Conservation (phyloP, 768 basidiomycete genomes). For the Hygrocybe coccinea region DNA sequence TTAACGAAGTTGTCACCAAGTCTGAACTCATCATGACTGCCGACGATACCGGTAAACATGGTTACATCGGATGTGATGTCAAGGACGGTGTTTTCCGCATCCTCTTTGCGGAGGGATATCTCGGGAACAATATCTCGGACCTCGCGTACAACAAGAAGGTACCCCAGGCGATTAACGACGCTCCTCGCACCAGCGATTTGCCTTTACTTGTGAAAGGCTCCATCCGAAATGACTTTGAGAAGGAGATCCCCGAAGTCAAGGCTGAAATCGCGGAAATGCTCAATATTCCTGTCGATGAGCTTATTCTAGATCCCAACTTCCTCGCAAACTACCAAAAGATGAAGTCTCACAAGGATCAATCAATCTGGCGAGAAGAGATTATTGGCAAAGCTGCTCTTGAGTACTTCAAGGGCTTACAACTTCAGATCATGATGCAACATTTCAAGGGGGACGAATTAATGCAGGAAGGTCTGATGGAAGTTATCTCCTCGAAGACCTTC, state of each 20-base stretch:
- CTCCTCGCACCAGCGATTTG: constrained; percentile 26
- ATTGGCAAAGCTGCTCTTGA: constrained; percentile 12
- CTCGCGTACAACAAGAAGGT: constrained; percentile 23
- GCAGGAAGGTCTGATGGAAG: constrained; percentile 38
- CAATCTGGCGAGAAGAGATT: constrained; percentile 22
- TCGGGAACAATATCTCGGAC: constrained; percentile 30
- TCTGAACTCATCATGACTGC: constrained; percentile 29
- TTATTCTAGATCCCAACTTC: constrained; percentile 38
- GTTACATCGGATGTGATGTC: constrained; percentile 31
- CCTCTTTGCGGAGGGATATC: constrained; percentile 30
- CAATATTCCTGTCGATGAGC: constrained; percentile 27
- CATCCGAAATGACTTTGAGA: constrained; percentile 31
- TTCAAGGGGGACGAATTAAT: constrained; percentile 38
- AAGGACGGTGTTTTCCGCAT: constrained; percentile 38
- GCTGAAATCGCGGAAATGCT: constrained; percentile 28
- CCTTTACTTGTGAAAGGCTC: constrained; percentile 30
- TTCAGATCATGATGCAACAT: constrained; percentile 28
- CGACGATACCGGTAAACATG: constrained; percentile 28
- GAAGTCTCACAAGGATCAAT: constrained; percentile 20
- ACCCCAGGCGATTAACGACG: constrained; percentile 28
- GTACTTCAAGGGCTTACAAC: constrained; percentile 28
- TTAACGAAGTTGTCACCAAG: no score
- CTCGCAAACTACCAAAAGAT: constrained; percentile 30
- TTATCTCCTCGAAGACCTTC: constrained; percentile 34
- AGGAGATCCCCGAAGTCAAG: constrained; percentile 25